Conservation (phyloP, 2,329 filamentous ascomycete genomes). For the Helminthosporium solani region DNA sequence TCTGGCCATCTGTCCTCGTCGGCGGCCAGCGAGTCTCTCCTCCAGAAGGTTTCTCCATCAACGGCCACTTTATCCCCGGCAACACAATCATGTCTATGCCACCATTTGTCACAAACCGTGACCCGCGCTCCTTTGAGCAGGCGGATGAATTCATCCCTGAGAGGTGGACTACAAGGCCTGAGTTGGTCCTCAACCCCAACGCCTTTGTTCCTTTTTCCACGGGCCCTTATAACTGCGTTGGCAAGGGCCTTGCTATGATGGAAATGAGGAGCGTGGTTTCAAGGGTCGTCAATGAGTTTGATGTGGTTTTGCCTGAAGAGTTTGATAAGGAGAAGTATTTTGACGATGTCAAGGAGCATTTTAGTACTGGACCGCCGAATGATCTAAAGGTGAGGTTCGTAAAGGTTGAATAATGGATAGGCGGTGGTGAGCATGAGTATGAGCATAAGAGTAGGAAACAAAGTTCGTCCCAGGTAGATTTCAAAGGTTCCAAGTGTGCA, state of each 20-base stretch:
- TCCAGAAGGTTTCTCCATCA: constrained; percentile 26
- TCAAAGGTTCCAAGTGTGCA: too few relatives aligned
- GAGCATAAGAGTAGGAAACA: too few relatives aligned
- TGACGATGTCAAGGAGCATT: constrained; percentile 23
- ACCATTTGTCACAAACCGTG: constrained; percentile 18
- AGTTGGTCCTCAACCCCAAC: constrained; percentile 25
- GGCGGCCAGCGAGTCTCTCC: constrained; percentile 31
- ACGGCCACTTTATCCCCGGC: constrained; percentile 27
- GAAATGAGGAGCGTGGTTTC: constrained; percentile 64
- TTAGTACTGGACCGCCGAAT: constrained; percentile 23
- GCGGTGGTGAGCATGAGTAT: too few relatives aligned
- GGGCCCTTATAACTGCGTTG: constrained; percentile 67
- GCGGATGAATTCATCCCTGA: constrained; percentile 30
- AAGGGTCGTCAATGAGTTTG: constrained; percentile 60
- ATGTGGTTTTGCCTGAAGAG: constrained; percentile 36
- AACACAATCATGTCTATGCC: constrained; percentile 27
- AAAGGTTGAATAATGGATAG: background rate
- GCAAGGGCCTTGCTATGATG: constrained; percentile 63
- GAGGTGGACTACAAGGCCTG: constrained; percentile 21
- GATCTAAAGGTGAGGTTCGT: background rate
- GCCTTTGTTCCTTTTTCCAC: constrained; percentile 72
- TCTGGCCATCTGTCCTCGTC: constrained; percentile 29
- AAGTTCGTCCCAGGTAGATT: too few relatives aligned
- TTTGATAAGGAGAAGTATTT: constrained; percentile 19
- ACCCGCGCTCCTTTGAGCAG: constrained; percentile 20